Conservation (phyloP, 78 protist species). For the Dictyostelium firmibasis region DNA sequence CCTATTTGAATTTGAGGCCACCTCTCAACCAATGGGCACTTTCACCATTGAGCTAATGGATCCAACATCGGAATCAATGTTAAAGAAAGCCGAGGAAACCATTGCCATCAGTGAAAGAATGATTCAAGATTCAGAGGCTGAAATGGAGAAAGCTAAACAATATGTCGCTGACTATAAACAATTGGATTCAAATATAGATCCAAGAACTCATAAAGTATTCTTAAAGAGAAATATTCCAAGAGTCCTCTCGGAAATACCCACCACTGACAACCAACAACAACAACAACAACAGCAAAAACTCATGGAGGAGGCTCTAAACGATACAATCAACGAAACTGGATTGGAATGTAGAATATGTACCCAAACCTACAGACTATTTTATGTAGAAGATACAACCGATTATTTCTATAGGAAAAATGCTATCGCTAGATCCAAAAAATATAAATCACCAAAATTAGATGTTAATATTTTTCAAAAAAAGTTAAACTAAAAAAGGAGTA, state of each 20-base stretch:
- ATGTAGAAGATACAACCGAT: slow-evolving; percentile 82
- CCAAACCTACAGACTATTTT: slow-evolving; percentile 80
- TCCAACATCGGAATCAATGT: slow-evolving; percentile 23
- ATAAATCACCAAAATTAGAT: neutral
- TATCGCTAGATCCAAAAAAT: neutral
- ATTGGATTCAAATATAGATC: slow-evolving; percentile 56
- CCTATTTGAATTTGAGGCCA: slow-evolving; percentile 74
- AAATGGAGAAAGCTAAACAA: slow-evolving; percentile 63
- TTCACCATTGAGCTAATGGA: slow-evolving; percentile 74
- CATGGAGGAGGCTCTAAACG: neutral
- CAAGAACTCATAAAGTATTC: slow-evolving; percentile 54
- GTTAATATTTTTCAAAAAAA: neutral
- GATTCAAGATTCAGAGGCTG: slow-evolving; percentile 17
- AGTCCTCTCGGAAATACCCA: neutral
- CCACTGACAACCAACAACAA: neutral
- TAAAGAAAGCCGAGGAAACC: slow-evolving; percentile 61
- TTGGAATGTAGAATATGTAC: slow-evolving; percentile 78
- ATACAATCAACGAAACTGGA: slow-evolving; percentile 59
- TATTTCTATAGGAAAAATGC: slow-evolving; percentile 64
- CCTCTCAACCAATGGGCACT: slow-evolving; percentile 21
- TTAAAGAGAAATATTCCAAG: slow-evolving; percentile 50
- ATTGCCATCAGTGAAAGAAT: slow-evolving; percentile 35
- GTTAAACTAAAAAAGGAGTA: neutral
- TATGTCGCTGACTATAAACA: slow-evolving; percentile 58
- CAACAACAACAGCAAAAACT: slow-evolving; percentile 11